A percentile compares a stretch with the other conserved stretches of the same genome.
Conservation (phyloP, 306 rosid species). For the Luffa aegyptiaca region DNA sequence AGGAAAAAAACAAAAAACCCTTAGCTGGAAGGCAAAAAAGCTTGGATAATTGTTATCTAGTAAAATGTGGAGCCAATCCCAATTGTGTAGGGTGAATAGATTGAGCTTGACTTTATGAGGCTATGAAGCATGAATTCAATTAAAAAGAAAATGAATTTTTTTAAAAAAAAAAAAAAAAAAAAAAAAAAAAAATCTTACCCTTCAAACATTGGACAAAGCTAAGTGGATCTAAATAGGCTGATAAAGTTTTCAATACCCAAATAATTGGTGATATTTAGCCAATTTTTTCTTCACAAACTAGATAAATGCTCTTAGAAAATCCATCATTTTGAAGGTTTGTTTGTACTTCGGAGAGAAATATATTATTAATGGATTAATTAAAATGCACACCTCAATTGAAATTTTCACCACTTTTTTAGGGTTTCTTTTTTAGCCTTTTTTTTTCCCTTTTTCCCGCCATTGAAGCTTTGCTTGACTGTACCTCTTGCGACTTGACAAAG, state of each 20-base stretch:
- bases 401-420: not conserved
- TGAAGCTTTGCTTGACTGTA: not conserved
- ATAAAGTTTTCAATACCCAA: not conserved
- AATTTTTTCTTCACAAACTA: not conserved
- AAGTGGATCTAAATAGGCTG: not conserved
- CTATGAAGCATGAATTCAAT: not conserved
- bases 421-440: not conserved
- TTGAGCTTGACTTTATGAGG: not conserved
- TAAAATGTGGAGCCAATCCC: constrained; percentile 1
- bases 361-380: not conserved
- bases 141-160: not conserved
- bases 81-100: not conserved
- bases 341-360: not conserved
- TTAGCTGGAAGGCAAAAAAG: constrained; percentile 2
- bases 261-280: not conserved
- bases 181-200: not conserved
- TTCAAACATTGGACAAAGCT: not conserved
- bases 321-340: not conserved
- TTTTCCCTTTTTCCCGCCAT: no score
- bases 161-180: no score
- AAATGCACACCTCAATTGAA: not conserved
- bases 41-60: not conserved
- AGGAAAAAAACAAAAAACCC: not conserved
- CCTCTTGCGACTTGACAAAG: not conserved
- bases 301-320: not conserved